A percentile compares a stretch with the other conserved stretches of the same genome.
phyloP scores from a whole-genome alignment of 352 stramenopile species.

The Globisporangium cystogenes region DNA sequence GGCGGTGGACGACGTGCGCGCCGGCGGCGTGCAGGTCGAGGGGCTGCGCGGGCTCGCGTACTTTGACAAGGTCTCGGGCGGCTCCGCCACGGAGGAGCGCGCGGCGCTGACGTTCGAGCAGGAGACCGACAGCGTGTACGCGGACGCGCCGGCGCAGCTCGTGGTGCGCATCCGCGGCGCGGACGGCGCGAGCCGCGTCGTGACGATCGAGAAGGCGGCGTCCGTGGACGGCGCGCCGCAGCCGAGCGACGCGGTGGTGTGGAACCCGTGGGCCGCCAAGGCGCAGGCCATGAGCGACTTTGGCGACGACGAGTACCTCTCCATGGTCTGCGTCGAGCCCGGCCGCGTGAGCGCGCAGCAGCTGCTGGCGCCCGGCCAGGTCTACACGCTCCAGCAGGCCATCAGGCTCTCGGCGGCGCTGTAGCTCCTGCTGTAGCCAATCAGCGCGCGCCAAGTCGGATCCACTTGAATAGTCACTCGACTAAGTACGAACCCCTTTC shows the following conservation, averaged over 20 bases:
- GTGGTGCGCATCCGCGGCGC: constrained; percentile 59
- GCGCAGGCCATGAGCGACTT: constrained; percentile 93
- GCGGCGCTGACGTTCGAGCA: background rate
- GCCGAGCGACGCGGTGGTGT: constrained; percentile 86
- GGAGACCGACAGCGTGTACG: constrained; percentile 56
- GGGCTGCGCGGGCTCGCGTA: constrained; percentile 86
- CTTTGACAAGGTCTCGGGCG: constrained; percentile 85
- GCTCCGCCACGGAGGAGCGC: constrained; percentile 2
- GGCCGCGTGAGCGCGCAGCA: constrained; percentile 75
- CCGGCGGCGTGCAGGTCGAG: constrained; percentile 32
- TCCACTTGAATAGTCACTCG: background rate
- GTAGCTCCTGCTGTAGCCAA: background rate
- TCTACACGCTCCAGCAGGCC: background rate
- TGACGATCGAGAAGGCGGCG: constrained; percentile 72
- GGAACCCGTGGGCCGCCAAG: constrained; percentile 94
- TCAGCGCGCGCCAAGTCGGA: background rate
- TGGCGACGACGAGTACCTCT: constrained; percentile 91
- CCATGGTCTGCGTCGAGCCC: constrained; percentile 96
- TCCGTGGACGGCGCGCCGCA: constrained; percentile 39
- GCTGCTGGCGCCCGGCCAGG: constrained; percentile 26
- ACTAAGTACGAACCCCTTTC: no score
- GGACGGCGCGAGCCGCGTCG: constrained; percentile 41
- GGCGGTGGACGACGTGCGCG: background rate
- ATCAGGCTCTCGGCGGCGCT: background rate
- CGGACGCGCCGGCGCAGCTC: constrained; percentile 55